phyloP scores from a whole-genome alignment of 441 rosid genomes.

The Cnidoscolus chayamansa region DNA sequence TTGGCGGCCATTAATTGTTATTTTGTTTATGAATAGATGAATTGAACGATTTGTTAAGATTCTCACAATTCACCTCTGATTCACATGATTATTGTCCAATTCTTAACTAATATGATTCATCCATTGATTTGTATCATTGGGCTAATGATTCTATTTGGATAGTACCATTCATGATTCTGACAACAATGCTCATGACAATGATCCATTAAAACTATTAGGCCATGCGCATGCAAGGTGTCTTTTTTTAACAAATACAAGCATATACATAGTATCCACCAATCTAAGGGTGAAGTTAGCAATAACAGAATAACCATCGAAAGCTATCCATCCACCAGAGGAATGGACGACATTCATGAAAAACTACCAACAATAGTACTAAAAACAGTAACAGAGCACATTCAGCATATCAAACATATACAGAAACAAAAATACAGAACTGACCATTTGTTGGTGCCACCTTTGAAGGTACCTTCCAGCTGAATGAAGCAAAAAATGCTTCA shows the following conservation, averaged over 20 bases:
- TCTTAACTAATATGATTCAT: too few species aligned
- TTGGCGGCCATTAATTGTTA: too few species aligned
- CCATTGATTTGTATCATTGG: too few species aligned
- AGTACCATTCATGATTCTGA: too few species aligned
- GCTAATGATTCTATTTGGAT: too few species aligned
- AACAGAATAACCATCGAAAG: background rate
- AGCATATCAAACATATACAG: background rate
- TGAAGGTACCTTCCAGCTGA: slow-evolving; percentile 66
- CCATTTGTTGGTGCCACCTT: slow-evolving; percentile 28
- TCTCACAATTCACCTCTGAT: too few species aligned
- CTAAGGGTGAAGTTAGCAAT: background rate
- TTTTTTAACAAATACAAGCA: background rate
- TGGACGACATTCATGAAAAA: background rate
- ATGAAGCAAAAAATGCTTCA: slow-evolving; percentile 64
- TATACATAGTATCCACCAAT: background rate
- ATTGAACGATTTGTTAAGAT: too few species aligned
- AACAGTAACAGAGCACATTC: slow-evolving; percentile 7
- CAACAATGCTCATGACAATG: too few species aligned
- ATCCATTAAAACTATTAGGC: background rate
- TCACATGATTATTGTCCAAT: too few species aligned
- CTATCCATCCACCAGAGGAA: background rate
- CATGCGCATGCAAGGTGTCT: background rate
- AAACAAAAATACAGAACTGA: slow-evolving; percentile 22
- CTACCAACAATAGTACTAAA: background rate
- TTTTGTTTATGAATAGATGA: too few species aligned